Evolutionary conservation across 2,329 filamentous ascomycete species (phyloP).

Genomic region (Colletotrichum noveboracense): DNA sequence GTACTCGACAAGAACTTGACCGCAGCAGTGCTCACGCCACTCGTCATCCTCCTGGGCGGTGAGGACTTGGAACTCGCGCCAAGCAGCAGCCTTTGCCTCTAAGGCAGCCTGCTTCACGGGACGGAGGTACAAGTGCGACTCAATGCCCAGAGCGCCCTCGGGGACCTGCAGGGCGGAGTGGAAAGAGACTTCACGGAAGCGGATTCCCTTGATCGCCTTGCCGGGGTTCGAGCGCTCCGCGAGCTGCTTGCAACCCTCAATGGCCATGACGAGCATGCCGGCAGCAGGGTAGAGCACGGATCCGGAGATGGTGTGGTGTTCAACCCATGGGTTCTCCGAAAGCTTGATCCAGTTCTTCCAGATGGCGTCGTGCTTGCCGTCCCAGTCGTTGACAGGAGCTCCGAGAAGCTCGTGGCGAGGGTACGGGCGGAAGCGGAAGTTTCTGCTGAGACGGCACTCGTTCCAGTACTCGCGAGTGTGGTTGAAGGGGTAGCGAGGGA

Average conservation of each 20-base stretch:
- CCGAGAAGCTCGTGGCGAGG: conserved; percentile 22
- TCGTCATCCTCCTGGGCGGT: background rate
- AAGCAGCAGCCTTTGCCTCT: background rate
- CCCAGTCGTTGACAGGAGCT: conserved; percentile 20
- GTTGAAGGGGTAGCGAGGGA: conserved; percentile 23
- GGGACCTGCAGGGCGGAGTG: background rate
- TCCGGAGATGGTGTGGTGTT: conserved; percentile 33
- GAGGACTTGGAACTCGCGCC: background rate
- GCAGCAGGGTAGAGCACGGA: conserved; percentile 33
- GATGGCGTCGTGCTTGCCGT: conserved; percentile 10
- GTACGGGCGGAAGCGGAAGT: conserved; percentile 6
- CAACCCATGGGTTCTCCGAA: conserved; percentile 35
- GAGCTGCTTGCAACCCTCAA: background rate
- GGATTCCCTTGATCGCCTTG: conserved; percentile 17
- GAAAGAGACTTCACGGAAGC: background rate
- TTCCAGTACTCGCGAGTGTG: conserved; percentile 9
- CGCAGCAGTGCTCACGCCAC: background rate
- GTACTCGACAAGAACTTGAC: background rate
- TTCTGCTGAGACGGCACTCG: conserved; percentile 4
- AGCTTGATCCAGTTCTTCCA: conserved; percentile 26
- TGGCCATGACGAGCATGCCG: background rate
- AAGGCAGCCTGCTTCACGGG: background rate
- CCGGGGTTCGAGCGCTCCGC: background rate
- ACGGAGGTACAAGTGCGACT: background rate
- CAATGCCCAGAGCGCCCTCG: background rate